These are phyloP conservation scores for Cucurbita ficifolia DNA, from an alignment of 306 rosid species.

Conservation along the genomic window DNA sequence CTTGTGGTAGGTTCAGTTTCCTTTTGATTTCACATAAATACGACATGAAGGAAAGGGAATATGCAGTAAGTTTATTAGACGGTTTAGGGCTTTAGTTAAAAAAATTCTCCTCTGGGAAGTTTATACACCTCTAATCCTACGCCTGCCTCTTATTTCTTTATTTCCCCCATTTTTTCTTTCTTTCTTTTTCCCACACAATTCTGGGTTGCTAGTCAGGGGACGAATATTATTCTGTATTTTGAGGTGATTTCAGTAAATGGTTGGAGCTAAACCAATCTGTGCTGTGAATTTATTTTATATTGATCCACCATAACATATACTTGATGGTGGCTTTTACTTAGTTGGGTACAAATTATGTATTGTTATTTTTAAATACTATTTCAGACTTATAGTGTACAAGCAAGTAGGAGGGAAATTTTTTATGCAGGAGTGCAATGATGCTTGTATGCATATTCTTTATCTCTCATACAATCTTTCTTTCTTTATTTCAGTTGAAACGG, in stretches of 20 bases:
- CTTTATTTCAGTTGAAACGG: constrained; percentile 48
- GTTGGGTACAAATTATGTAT: background rate
- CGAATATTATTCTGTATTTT: background rate
- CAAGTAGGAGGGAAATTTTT: background rate
- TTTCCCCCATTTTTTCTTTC: no score
- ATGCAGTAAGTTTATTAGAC: no score
- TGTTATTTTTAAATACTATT: background rate
- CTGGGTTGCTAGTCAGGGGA: background rate
- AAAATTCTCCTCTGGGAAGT: no score
- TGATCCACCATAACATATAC: background rate
- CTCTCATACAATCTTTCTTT: background rate
- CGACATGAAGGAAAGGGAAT: no score
- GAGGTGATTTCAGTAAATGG: background rate
- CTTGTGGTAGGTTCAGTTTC: no score
- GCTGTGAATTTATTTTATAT: background rate
- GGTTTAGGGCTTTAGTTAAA: no score
- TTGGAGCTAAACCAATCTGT: background rate
- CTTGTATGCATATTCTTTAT: background rate
- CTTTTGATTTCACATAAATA: no score
- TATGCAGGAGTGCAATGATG: background rate
- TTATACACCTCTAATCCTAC: no score
- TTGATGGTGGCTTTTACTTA: background rate
- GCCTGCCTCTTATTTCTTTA: no score
- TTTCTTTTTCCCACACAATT: no score
- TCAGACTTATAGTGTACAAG: background rate